Evolutionary conservation across 352 stramenopile genomes (phyloP).

Genomic region (Phytophthora melonis): DNA sequence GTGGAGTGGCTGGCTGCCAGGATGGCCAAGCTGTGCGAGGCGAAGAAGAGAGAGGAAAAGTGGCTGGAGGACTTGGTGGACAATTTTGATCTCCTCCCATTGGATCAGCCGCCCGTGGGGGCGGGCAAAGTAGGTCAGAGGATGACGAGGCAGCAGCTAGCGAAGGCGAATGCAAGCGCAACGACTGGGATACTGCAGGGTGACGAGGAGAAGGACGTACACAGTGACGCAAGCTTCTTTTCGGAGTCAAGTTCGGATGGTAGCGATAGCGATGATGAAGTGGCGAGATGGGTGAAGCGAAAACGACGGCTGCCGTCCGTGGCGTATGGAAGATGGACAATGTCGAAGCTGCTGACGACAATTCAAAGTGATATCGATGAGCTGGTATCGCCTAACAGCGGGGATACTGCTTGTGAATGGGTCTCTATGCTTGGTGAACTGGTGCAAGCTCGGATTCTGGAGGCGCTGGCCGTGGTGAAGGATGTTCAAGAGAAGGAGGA

Average conservation of each 20-base stretch:
- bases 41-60: constrained; percentile 51
- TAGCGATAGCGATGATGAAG: constrained; percentile 14
- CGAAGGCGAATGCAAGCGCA: constrained; percentile 6
- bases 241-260: constrained; percentile 20
- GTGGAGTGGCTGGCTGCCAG: constrained; percentile 75
- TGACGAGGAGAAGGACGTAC: background rate
- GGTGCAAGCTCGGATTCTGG: constrained; percentile 33
- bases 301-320: constrained; percentile 25
- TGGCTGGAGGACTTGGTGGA: constrained; percentile 71
- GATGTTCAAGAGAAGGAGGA: constrained; percentile 27
- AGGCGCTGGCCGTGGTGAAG: constrained; percentile 24
- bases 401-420: constrained; percentile 36
- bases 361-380: constrained; percentile 44
- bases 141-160: constrained; percentile 28
- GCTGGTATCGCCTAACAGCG: constrained; percentile 24
- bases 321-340: constrained; percentile 57
- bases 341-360: constrained; percentile 48
- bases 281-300: constrained; percentile 4
- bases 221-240: constrained; percentile 18
- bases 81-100: constrained; percentile 47
- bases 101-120: constrained; percentile 31
- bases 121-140: constrained; percentile 12
- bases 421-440: constrained; percentile 45
- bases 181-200: background rate
- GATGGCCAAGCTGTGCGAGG: constrained; percentile 50